A percentile compares a stretch with the other conserved stretches of the same genome.
These are phyloP conservation scores for Cladosporium halotolerans DNA, from an alignment of 2,329 filamentous ascomycete species.

Conservation along the genomic window DNA sequence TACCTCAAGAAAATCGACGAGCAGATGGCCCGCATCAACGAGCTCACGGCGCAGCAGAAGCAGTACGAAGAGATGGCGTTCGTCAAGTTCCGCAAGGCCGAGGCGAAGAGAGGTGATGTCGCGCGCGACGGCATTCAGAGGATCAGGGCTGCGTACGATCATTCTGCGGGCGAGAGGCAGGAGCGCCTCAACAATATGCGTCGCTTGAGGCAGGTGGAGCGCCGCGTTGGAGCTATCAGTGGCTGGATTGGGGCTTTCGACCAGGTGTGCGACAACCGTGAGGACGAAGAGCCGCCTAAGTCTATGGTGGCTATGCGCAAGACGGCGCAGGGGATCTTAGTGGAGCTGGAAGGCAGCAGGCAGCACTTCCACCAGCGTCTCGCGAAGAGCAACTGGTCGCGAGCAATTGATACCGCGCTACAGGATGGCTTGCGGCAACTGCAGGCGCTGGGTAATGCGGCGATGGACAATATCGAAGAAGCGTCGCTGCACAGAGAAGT, in stretches of 20 bases:
- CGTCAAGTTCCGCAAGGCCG: conserved; percentile 83
- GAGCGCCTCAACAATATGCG: conserved; percentile 76
- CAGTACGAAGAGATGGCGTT: conserved; percentile 78
- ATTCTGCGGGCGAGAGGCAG: conserved; percentile 68
- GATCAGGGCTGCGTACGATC: conserved; percentile 76
- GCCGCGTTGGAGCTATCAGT: conserved; percentile 77
- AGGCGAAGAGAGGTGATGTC: conserved; percentile 72
- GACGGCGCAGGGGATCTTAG: conserved; percentile 78
- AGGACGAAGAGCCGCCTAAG: conserved; percentile 60
- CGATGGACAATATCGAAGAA: conserved; percentile 56
- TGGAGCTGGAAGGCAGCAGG: conserved; percentile 82
- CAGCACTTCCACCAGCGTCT: conserved; percentile 85
- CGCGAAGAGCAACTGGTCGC: conserved; percentile 77
- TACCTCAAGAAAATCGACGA: conserved; percentile 99
- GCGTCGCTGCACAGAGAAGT: conserved; percentile 72
- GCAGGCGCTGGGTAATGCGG: conserved; percentile 58
- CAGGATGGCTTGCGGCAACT: conserved; percentile 79
- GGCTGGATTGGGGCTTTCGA: conserved; percentile 94
- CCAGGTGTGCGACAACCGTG: conserved; percentile 64
- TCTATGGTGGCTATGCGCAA: conserved; percentile 73
- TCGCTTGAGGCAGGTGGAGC: conserved; percentile 73
- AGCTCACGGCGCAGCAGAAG: conserved; percentile 87
- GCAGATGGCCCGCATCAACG: conserved; percentile 93
- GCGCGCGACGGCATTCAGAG: conserved; percentile 72
- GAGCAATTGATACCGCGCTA: conserved; percentile 77